Evolutionary conservation across 495 filamentous ascomycete species (phyloP), one percentile per base, ranked within the genome.

Genomic region (Oleoguttula mirabilis): DNA sequence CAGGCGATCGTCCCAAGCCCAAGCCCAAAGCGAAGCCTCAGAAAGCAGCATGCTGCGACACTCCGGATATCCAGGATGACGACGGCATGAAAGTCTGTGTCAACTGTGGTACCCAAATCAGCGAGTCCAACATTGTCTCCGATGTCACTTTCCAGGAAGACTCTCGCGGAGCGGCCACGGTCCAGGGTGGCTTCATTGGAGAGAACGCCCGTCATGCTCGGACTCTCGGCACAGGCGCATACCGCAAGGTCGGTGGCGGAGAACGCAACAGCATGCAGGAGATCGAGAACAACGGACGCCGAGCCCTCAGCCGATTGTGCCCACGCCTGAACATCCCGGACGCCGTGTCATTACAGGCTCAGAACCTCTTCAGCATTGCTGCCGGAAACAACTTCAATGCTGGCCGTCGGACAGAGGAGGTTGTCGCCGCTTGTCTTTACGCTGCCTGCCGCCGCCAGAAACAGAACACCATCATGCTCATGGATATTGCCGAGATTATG

Each of bases 71-170:
- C 23, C 14, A 37, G 15, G 20, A 36, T 19, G 71, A 78, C 46
- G 55, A 73, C 39, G 73, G 69, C 10, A 59, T 68, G 42, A 60
- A 61, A 23, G 77, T 83, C 34, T 98, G 90, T 66, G 69, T 72
- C 22, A 78, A 70, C 27, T 98, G 90, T 65, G 88, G 88, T 69
- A 76, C 74, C 20, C 75, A 88, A 42, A 71, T 87, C 48, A 75
- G 80, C 45, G 78, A 88, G 51, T 74, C 76, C 46, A 83, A 92
- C 50, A 93, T 96, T 41, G 86, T 95, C 39, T 73, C 84, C 16
- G 90, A 98, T 55, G 72, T 96, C 38, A 77, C 76, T 4, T 98
- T 95, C 54, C 86, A 86, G 36, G 86, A 95, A 62, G 77, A 71
- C 28, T 69, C 79, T 0, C 73, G 72, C 19, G 90, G 90, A 51